phyloP scores from a whole-genome alignment of 176 grass and related monocot genomes.

The Secale cereale region DNA sequence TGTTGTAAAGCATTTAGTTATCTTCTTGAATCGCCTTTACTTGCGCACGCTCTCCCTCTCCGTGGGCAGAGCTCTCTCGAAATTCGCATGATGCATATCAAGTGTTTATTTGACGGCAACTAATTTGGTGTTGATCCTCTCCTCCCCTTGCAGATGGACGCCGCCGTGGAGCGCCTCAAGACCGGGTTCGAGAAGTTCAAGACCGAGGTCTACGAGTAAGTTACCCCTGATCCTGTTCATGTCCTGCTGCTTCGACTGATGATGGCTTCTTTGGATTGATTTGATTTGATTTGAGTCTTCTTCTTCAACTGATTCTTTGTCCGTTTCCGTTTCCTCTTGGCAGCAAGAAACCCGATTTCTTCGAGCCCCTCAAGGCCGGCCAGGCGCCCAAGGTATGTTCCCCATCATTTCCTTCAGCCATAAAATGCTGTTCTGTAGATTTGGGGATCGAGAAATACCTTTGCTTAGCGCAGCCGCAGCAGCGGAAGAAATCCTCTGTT shows the following conservation, averaged over 20 bases:
- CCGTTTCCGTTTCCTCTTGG: background rate
- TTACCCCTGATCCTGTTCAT: background rate
- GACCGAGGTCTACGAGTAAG: conserved; percentile 70
- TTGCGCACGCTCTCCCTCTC: conserved; percentile 7
- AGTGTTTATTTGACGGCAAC: background rate
- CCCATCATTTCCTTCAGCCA: background rate
- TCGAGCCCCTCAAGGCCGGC: conserved; percentile 58
- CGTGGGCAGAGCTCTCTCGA: background rate
- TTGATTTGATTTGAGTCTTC: background rate
- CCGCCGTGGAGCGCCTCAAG: conserved; percentile 54
- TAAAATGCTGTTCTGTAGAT: background rate
- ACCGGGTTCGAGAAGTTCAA: conserved; percentile 84
- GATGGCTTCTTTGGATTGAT: background rate
- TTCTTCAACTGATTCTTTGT: background rate
- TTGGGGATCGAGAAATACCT: background rate
- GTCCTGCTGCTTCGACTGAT: background rate
- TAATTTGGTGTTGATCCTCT: background rate
- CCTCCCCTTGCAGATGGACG: conserved; percentile 54
- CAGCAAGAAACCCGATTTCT: conserved; percentile 85
- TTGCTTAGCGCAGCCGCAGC: background rate
- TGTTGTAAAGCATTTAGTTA: conserved; percentile 15
- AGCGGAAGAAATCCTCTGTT: background rate
- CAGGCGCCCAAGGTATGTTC: conserved; percentile 66
- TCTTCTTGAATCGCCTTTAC: conserved; percentile 18
- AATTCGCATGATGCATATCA: background rate